phyloP scores from a whole-genome alignment of 2,329 filamentous ascomycete species.

The Cyanodermella asteris region DNA sequence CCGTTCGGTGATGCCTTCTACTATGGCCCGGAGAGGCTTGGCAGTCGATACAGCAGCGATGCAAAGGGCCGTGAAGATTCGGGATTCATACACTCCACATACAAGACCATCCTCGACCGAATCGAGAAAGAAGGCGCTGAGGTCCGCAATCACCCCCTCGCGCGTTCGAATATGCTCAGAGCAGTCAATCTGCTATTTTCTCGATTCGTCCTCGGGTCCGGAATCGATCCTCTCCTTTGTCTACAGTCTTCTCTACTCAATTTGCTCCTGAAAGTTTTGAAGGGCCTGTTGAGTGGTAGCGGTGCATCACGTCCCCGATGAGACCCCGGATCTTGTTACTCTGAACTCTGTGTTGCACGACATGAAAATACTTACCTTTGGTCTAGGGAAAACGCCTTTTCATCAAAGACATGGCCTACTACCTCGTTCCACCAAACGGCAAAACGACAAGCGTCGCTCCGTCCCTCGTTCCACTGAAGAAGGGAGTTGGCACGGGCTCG shows the following conservation, averaged over 20 bases:
- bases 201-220: conserved; percentile 53
- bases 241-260: too few relatives aligned
- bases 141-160: conserved; percentile 31
- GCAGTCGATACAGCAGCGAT: conserved; percentile 56
- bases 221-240: too few relatives aligned
- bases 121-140: conserved; percentile 52
- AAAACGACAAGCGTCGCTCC: conserved; percentile 51
- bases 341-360: too few relatives aligned
- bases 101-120: conserved; percentile 52
- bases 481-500: conserved; percentile 32
- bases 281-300: too few relatives aligned
- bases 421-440: conserved; percentile 56
- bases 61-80: conserved; percentile 25
- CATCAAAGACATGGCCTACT: conserved; percentile 96
- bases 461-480: conserved; percentile 41
- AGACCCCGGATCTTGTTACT: too few relatives aligned
- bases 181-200: conserved; percentile 41
- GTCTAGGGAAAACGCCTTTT: conserved; percentile 74
- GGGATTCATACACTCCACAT: conserved; percentile 50
- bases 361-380: conserved; percentile 24
- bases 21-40: conserved; percentile 75
- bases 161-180: conserved; percentile 1
- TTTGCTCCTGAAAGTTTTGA: too few relatives aligned
- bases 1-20: conserved; percentile 96
- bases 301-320: too few relatives aligned